Evolutionary conservation across 805 yeast genomes (phyloP).

Genomic region (Candida sakaeoensis): DNA sequence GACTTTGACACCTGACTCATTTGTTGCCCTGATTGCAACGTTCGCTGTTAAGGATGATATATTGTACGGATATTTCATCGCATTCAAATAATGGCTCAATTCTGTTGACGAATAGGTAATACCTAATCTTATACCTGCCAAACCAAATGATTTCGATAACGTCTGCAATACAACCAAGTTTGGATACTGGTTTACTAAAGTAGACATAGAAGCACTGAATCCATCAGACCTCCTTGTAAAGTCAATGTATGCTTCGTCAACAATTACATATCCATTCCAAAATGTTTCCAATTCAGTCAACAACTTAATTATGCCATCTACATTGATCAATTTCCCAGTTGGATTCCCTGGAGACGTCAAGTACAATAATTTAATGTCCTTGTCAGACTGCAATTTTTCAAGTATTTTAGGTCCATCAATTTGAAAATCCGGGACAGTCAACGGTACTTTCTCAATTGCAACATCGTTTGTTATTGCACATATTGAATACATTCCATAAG

Average conservation of each 20-base stretch:
- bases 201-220: conserved; percentile 49
- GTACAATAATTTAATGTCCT: conserved; percentile 68
- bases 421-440: conserved; percentile 48
- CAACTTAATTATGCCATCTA: conserved; percentile 28
- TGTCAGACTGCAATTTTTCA: conserved; percentile 51
- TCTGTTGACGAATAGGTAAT: conserved; percentile 62
- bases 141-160: conserved; percentile 89
- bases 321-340: conserved; percentile 65
- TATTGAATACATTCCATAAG: conserved; percentile 95
- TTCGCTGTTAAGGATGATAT: conserved; percentile 77
- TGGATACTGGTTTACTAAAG: conserved; percentile 76
- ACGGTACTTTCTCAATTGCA: conserved; percentile 68
- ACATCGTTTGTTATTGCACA: conserved; percentile 90
- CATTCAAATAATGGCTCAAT: conserved; percentile 67
- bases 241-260: conserved; percentile 95
- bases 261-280: conserved; percentile 77
- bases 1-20: conserved; percentile 45
- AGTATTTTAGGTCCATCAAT: conserved; percentile 55
- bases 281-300: conserved; percentile 45
- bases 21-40: conserved; percentile 71
- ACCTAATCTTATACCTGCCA: conserved; percentile 93
- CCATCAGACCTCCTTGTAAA: conserved; percentile 50
- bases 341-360: conserved; percentile 98
- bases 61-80: conserved; percentile 95
- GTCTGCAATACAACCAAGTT: conserved; percentile 89